Evolutionary conservation across 495 filamentous ascomycete genomes (phyloP).

Genomic region (Saxophila tyrrhenica): DNA sequence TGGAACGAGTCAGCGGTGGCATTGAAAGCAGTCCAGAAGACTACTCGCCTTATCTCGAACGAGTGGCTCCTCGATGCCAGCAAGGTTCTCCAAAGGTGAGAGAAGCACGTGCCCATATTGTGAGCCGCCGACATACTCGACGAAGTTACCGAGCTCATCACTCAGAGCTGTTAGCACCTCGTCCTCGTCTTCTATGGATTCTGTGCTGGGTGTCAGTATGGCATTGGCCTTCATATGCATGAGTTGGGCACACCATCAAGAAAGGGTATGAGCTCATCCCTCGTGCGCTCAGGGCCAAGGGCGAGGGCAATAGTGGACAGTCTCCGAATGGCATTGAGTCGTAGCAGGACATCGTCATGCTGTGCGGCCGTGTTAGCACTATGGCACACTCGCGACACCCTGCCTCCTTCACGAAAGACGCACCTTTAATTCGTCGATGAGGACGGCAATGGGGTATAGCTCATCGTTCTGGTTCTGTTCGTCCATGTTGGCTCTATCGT

Average conservation of each 20-base stretch:
- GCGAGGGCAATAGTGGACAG: constrained; percentile 96
- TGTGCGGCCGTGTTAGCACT: constrained; percentile 31
- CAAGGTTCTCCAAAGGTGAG: constrained; percentile 93
- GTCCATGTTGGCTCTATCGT: constrained; percentile 43
- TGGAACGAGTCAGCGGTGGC: constrained; percentile 31
- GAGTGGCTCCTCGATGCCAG: constrained; percentile 94
- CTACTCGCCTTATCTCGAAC: constrained; percentile 82
- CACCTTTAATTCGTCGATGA: constrained; percentile 99
- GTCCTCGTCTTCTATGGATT: constrained; percentile 97
- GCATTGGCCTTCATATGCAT: neutral
- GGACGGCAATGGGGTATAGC: constrained; percentile 96
- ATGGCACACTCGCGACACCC: neutral
- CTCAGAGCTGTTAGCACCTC: constrained; percentile 95
- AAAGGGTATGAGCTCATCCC: constrained; percentile 96
- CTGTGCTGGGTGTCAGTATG: constrained; percentile 36
- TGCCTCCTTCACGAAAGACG: constrained; percentile 15
- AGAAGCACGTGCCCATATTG: constrained; percentile 90
- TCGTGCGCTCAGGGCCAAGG: constrained; percentile 84
- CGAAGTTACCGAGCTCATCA: constrained; percentile 89
- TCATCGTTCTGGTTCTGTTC: constrained; percentile 74
- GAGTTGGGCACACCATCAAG: constrained; percentile 64
- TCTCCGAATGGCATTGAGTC: constrained; percentile 95
- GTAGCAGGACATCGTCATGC: constrained; percentile 96
- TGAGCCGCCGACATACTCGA: constrained; percentile 94
- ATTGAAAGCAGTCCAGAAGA: neutral